A percentile compares a stretch with the other conserved stretches of the same genome.
Evolutionary conservation across 495 filamentous ascomycete species (phyloP).

Genomic region (Talaromyces borbonicus): DNA sequence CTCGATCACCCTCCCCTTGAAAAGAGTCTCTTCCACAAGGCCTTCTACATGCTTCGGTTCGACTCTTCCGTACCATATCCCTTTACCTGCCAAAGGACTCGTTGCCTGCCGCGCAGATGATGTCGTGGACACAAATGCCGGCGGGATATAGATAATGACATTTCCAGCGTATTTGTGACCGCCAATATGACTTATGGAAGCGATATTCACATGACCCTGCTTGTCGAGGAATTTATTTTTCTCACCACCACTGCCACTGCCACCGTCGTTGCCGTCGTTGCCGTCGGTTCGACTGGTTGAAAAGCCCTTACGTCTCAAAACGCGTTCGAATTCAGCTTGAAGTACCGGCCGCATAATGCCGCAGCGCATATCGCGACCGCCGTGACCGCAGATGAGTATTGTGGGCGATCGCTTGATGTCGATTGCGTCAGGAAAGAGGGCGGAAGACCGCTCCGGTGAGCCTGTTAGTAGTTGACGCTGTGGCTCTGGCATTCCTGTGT

Average conservation of each 20-base stretch:
- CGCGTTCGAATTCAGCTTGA: conserved; percentile 52
- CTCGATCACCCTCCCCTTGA: conserved; percentile 58
- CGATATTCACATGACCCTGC: conserved; percentile 46
- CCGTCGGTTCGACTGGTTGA: no score
- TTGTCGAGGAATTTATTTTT: conserved; percentile 16
- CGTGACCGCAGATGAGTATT: conserved; percentile 80
- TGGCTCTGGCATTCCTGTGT: conserved; percentile 37
- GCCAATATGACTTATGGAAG: conserved; percentile 76
- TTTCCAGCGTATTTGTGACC: conserved; percentile 94
- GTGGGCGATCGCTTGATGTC: conserved; percentile 55
- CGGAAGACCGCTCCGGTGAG: conserved; percentile 18
- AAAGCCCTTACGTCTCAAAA: conserved; percentile 30
- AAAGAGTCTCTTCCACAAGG: conserved; percentile 70
- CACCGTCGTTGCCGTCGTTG: no score
- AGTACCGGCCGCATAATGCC: conserved; percentile 70
- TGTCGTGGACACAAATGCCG: conserved; percentile 26
- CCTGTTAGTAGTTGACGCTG: conserved; percentile 23
- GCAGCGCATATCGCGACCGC: conserved; percentile 67
- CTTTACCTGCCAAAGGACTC: conserved; percentile 60
- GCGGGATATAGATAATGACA: conserved; percentile 82
- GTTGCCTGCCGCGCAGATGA: conserved; percentile 9
- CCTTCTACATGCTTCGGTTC: conserved; percentile 81
- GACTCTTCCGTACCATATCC: conserved; percentile 90
- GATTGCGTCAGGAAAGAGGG: conserved; percentile 27
- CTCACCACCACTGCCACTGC: neutral